Base-by-base conservation (phyloP, 441 rosid species). In the Arabidopsis hybrid region DNA sequence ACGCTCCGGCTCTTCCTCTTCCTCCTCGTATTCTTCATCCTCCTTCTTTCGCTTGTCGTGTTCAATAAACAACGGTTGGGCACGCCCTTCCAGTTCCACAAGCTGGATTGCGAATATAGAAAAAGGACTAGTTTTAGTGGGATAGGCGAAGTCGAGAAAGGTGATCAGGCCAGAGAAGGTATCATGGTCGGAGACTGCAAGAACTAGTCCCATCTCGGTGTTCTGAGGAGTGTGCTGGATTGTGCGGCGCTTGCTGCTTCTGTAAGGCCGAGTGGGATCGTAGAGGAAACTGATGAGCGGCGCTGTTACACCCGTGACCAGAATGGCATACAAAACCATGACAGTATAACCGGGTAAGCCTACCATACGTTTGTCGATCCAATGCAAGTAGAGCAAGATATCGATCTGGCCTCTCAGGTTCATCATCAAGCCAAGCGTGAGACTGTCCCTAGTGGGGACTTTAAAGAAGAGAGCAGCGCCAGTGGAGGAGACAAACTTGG, bases 401-500 rank as follows among this genome's bases (percentile, higher is more conserved):
- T 91, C 97, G 2, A 84, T 75, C 46, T 86, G 89, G 35, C 98
- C 98, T 78, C 89, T 85, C 53, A 94, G 66, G 84, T 81, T 86
- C 84, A 87, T 50, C 65, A 88, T 82, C 42, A 91, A 84, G 52
- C 93, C 78, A 21, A 91, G 83, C 6, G 92, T 76, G 17, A 91
- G 62, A 58, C 92, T 60, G 43, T 91, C 97, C 67, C 75, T 83
- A 0, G 74, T 13, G 1, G 98, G 88, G 29, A 84, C 64, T 49
- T 79, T 47, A 11, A 82, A 79, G 29, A 69, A 61, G 51, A 83
- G 64, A 43, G 88, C 78, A 62, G 79, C 73, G 0, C 61, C 11
- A 11, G 79, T 5, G 1, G 74, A 72, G 0, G 83, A 47, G 11
- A 86, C 0, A 14, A 86, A 16, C 65, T 91, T 91, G 8, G 84